Base-by-base conservation (phyloP, 148 eudicot species). In the Chenopodium berlandieri region DNA sequence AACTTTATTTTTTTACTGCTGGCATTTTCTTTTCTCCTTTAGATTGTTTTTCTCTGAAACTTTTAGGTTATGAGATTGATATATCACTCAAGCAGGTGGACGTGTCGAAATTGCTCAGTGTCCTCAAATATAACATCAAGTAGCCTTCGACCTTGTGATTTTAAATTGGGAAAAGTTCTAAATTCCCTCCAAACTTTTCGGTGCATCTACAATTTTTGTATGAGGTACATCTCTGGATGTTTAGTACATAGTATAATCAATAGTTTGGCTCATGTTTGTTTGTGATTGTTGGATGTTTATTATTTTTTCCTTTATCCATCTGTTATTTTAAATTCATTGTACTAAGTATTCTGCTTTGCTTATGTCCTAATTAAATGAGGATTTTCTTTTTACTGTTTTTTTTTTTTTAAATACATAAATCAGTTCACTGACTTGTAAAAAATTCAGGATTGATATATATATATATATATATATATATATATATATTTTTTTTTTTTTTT, bases 71-170 rank as follows among this genome's bases (percentile, higher is more conserved):
- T 65, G 48, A 70, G 34, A n/a, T 67, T 58, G 65, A 32, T 71
- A 66, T 22, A 69, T 78, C 16, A 71, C 32, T 78, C 48, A 71
- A 81, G 71, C 83, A 96, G 99, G 84, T 96, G 99, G 99, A 89
- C 90, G 13, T 96, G 99, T 85, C 88, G 92, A 72, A 94, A 79
- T 84, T 92, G 93, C 86, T 75, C 90, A 4, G 47, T 94, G 76
- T 86, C 94, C 85, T 90, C 98, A 83, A 94, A 91, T 90, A 89
- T 96, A 64, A 85, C 98, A 31, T 88, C 98, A 66, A 92, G 91
- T 89, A 94, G 90, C 82, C 85, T 96, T 79, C 90, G 93, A 65
- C 98, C 98, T 71, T 96, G 98, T 90, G 99, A 96, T 83, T 94
- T 96, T 80, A 94, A 90, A 88, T 86, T 92, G 94, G 99, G 98